Percentiles rank a stretch among this genome's conserved stretches.
Evolutionary conservation across 2,329 filamentous ascomycete species (phyloP).

Genomic region (Colletotrichum sp.): DNA sequence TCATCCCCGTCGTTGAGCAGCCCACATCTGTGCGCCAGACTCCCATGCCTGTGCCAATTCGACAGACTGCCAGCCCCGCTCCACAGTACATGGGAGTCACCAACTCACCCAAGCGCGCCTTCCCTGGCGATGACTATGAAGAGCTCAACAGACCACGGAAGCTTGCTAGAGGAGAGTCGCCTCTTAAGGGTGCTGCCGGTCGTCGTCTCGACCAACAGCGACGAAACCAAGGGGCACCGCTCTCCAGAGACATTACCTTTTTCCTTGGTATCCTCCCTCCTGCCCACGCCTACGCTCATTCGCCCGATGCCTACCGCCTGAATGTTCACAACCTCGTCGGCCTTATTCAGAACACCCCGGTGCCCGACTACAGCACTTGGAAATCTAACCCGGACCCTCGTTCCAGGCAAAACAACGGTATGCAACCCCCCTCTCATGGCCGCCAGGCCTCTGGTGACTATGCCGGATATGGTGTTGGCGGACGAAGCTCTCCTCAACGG

Average conservation of each 20-base stretch:
- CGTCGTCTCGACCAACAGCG: constrained; percentile 82
- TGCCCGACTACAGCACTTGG: constrained; percentile 67
- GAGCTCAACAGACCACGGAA: constrained; percentile 81
- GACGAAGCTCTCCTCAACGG: constrained; percentile 28
- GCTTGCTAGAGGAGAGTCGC: constrained; percentile 86
- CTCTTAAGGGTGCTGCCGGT: constrained; percentile 88
- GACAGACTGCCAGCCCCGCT: constrained; percentile 45
- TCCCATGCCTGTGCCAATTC: constrained; percentile 38
- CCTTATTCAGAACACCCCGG: constrained; percentile 70
- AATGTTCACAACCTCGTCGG: constrained; percentile 74
- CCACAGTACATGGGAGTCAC: constrained; percentile 51
- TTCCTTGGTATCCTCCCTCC: constrained; percentile 76
- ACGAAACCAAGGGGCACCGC: constrained; percentile 66
- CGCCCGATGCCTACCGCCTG: constrained; percentile 75
- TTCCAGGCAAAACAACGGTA: constrained; percentile 33
- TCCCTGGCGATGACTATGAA: constrained; percentile 74
- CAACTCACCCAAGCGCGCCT: constrained; percentile 66
- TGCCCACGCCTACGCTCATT: constrained; percentile 73
- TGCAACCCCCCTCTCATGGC: constrained; percentile 40
- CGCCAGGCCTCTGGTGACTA: constrained; percentile 51
- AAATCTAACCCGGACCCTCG: constrained; percentile 43
- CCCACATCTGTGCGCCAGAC: constrained; percentile 49
- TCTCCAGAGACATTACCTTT: constrained; percentile 74
- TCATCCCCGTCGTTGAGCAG: constrained; percentile 61
- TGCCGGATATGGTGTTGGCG: constrained; percentile 26